These are phyloP conservation scores for Stygiomarasmius scandens DNA, from an alignment of 1,284 basidiomycete genomes.

Conservation along the genomic window DNA sequence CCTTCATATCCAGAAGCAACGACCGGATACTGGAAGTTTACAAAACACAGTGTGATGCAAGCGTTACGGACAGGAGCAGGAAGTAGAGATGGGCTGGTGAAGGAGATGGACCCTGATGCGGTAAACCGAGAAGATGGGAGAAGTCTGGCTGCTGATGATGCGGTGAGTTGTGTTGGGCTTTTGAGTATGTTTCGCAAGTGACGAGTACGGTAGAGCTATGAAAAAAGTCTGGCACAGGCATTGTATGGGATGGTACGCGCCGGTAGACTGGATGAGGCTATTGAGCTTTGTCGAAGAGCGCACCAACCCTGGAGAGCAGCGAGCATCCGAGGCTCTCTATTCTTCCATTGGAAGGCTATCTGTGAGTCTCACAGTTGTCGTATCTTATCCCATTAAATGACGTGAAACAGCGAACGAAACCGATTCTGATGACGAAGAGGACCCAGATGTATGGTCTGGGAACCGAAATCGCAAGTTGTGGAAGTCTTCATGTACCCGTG, in stretches of 20 bases:
- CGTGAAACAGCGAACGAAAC: constrained; percentile 48
- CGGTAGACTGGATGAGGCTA: constrained; percentile 81
- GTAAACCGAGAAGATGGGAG: constrained; percentile 55
- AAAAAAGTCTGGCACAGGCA: constrained; percentile 73
- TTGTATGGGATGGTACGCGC: constrained; percentile 81
- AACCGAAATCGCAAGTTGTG: constrained; percentile 79
- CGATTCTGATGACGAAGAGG: constrained; percentile 53
- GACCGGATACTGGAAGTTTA: constrained; percentile 82
- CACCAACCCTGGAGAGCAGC: constrained; percentile 93
- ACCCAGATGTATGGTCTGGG: constrained; percentile 62
- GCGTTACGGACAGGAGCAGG: constrained; percentile 53
- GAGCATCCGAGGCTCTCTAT: constrained; percentile 75
- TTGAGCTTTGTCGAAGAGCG: constrained; percentile 81
- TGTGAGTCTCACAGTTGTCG: constrained; percentile 40
- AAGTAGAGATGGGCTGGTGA: constrained; percentile 56
- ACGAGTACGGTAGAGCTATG: constrained; percentile 58
- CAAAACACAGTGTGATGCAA: constrained; percentile 75
- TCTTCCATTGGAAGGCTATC: constrained; percentile 76
- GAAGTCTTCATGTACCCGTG: constrained; percentile 82
- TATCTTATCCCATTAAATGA: neutral
- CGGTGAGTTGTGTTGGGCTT: constrained; percentile 47
- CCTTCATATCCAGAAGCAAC: constrained; percentile 67
- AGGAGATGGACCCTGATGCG: constrained; percentile 77
- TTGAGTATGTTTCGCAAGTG: neutral
- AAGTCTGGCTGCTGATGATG: constrained; percentile 70